Evolutionary conservation across 1,139 yeast species (phyloP).

Genomic region (Candida frijolesensis): DNA sequence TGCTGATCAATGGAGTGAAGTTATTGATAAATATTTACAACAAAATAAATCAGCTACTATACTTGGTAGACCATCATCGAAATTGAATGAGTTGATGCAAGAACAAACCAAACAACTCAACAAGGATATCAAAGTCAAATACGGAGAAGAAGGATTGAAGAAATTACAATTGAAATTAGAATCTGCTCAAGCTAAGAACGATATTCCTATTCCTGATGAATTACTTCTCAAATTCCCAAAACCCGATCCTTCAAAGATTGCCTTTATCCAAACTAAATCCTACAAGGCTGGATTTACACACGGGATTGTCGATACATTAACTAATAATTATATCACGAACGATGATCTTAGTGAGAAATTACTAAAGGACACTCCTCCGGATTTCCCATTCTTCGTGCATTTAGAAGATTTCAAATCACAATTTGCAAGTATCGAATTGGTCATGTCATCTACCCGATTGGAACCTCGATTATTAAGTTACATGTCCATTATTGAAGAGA

Average conservation of each 20-base stretch:
- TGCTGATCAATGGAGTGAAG: slow-evolving; percentile 63
- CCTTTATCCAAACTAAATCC: slow-evolving; percentile 70
- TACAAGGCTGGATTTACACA: slow-evolving; percentile 50
- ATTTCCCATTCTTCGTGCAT: slow-evolving; percentile 72
- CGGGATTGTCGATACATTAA: slow-evolving; percentile 17
- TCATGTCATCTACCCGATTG: slow-evolving; percentile 65
- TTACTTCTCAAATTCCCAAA: slow-evolving; percentile 60
- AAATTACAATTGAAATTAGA: slow-evolving; percentile 53
- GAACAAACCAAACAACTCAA: slow-evolving; percentile 51
- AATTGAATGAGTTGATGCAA: slow-evolving; percentile 56
- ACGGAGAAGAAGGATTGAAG: slow-evolving; percentile 62
- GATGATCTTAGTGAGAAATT: slow-evolving; percentile 32
- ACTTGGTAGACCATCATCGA: slow-evolving; percentile 73
- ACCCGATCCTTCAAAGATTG: slow-evolving; percentile 76
- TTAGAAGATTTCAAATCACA: slow-evolving; percentile 80
- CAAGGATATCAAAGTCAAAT: slow-evolving; percentile 48
- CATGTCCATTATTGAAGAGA: slow-evolving; percentile 63
- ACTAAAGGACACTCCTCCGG: slow-evolving; percentile 41
- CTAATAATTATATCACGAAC: slow-evolving; percentile 19
- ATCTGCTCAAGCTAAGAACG: slow-evolving; percentile 68
- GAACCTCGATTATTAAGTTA: slow-evolving; percentile 64
- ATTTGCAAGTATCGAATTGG: slow-evolving; percentile 71
- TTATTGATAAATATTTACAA: slow-evolving; percentile 57
- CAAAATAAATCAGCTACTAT: slow-evolving; percentile 73
- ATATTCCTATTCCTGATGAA: slow-evolving; percentile 71